A percentile compares a stretch with the other conserved stretches of the same genome.
Evolutionary conservation across 78 protist genomes (phyloP).

Genomic region (Protostelium mycophagum): DNA sequence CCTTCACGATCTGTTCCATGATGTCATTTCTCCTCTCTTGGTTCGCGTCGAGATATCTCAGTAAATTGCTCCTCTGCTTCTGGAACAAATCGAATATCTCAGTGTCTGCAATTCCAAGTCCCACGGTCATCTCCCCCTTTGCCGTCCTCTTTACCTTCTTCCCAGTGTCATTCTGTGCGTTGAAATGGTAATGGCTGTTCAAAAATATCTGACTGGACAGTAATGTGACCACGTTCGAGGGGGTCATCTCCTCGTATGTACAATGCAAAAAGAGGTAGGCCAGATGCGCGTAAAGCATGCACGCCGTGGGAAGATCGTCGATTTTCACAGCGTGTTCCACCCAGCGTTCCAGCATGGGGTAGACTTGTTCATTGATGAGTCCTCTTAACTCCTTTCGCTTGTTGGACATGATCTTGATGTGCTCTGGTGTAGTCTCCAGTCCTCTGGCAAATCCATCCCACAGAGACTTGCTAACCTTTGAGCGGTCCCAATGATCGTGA

Average conservation of each 20-base stretch:
- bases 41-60: background rate
- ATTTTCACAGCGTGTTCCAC: background rate
- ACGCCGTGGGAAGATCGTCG: constrained; percentile 2
- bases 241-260: background rate
- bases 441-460: background rate
- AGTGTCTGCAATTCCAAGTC: constrained; percentile 18
- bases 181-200: constrained; percentile 7
- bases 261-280: background rate
- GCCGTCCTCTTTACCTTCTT: background rate
- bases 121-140: background rate
- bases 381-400: background rate
- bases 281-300: constrained; percentile 8
- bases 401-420: background rate
- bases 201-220: background rate
- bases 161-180: background rate
- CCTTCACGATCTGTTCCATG: constrained; percentile 8
- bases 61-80: constrained; percentile 1
- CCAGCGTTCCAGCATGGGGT: constrained; percentile 8
- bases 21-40: constrained; percentile 1
- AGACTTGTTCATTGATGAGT: background rate
- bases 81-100: constrained; percentile 17
- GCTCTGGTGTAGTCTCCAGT: background rate
- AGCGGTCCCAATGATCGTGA: background rate
- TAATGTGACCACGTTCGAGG: background rate
- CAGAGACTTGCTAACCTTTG: background rate